Percentiles rank a stretch among this genome's conserved stretches.
These are phyloP conservation scores for Plasmodium falciparum DNA, from an alignment of 169 alveolate species.

Conservation along the genomic window DNA sequence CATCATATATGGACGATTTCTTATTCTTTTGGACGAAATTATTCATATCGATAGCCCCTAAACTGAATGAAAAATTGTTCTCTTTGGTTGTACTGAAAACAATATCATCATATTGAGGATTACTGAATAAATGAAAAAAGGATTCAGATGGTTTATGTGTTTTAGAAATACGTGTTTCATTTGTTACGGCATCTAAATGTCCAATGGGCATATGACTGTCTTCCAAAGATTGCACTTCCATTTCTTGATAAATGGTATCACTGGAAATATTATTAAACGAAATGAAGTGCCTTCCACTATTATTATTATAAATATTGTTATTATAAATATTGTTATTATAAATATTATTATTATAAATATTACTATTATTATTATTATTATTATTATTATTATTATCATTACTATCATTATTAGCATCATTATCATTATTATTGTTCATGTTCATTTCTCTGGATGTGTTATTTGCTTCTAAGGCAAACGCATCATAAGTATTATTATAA, in stretches of 20 bases:
- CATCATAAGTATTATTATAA: slow-evolving; percentile 30
- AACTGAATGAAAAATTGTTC: slow-evolving; percentile 77
- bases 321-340: slow-evolving; percentile 24
- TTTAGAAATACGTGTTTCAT: slow-evolving; percentile 53
- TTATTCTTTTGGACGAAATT: slow-evolving; percentile 65
- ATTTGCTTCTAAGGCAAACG: slow-evolving; percentile 6
- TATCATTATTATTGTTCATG: slow-evolving; percentile 21
- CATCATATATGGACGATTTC: slow-evolving; percentile 24
- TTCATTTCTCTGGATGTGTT: neutral
- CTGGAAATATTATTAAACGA: slow-evolving; percentile 12
- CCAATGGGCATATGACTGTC: slow-evolving; percentile 5
- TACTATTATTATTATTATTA: slow-evolving; percentile 19
- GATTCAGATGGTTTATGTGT: slow-evolving; percentile 60
- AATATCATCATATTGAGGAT: slow-evolving; percentile 75
- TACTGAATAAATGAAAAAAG: slow-evolving; percentile 73
- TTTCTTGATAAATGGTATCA: slow-evolving; percentile 30
- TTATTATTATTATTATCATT: slow-evolving; percentile 29
- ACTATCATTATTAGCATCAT: slow-evolving; percentile 30
- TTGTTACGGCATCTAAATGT: slow-evolving; percentile 33
- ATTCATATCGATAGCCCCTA: slow-evolving; percentile 64
- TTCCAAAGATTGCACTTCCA: neutral
- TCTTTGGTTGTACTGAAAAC: slow-evolving; percentile 76
- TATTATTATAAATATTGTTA: slow-evolving; percentile 4
- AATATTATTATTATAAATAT: slow-evolving; percentile 26
- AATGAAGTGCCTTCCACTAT: neutral